phyloP scores from a whole-genome alignment of 352 stramenopile genomes.

The Chrysophaeum taylorii region DNA sequence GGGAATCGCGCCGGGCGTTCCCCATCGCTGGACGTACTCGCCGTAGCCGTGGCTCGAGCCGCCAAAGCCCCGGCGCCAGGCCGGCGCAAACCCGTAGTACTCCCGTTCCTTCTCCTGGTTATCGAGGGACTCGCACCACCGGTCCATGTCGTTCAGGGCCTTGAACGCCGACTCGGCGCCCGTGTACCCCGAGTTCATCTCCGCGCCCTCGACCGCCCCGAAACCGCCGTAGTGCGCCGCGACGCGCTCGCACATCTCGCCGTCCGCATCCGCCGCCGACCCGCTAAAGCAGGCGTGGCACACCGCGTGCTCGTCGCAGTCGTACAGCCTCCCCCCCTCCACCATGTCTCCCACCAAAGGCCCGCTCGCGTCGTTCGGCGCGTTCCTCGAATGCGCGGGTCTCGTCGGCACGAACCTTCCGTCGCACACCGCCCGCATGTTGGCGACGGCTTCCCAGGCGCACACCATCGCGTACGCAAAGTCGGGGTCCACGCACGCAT shows the following conservation, averaged over 20 bases:
- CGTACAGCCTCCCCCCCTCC: background rate
- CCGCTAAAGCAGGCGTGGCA: constrained; percentile 2
- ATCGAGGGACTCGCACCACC: no score
- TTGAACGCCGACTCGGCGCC: no score
- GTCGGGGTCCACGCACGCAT: background rate
- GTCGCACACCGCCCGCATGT: background rate
- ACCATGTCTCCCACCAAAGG: background rate
- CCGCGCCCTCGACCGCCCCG: no score
- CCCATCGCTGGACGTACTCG: no score
- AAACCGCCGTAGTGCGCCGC: constrained; percentile 1
- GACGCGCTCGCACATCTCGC: background rate
- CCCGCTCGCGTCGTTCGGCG: background rate
- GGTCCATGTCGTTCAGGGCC: no score
- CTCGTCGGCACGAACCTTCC: background rate
- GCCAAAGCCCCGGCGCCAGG: no score
- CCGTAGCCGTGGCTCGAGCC: no score
- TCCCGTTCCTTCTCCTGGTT: no score
- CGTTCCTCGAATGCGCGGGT: background rate
- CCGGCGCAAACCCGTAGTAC: no score
- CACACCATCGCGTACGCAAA: background rate
- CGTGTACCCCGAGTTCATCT: no score
- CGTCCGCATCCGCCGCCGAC: background rate
- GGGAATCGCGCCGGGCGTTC: no score
- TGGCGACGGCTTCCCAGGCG: background rate
- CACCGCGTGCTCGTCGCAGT: constrained; percentile 1